These are phyloP conservation scores for Leptodermis oblonga DNA, from an alignment of 257 asterid genomes.

Conservation along the genomic window DNA sequence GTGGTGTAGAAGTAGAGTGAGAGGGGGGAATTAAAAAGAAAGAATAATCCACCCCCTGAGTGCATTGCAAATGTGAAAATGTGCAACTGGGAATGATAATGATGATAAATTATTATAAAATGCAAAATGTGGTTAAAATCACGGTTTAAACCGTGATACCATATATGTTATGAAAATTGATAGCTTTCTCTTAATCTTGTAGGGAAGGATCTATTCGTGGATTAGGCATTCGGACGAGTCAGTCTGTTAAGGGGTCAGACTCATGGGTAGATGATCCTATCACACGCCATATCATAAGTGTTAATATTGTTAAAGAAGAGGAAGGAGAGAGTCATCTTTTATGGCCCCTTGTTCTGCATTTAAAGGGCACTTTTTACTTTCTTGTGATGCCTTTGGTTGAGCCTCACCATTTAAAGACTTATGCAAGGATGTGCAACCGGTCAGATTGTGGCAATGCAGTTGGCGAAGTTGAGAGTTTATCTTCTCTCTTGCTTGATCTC, in stretches of 20 bases:
- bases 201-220: slow-evolving; percentile 97
- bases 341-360: slow-evolving; percentile 82
- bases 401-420: slow-evolving; percentile 70
- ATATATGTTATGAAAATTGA: background rate
- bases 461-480: slow-evolving; percentile 66
- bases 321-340: slow-evolving; percentile 45
- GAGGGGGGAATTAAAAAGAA: background rate
- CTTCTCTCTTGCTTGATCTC: slow-evolving; percentile 72
- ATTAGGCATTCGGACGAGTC: slow-evolving; percentile 66
- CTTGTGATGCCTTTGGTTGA: slow-evolving; percentile 80
- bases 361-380: slow-evolving; percentile 65
- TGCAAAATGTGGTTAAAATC: no score
- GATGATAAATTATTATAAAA: no score
- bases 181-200: slow-evolving; percentile 16
- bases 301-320: slow-evolving; percentile 49
- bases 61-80: no score
- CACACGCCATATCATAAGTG: slow-evolving; percentile 71
- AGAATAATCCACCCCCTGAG: background rate
- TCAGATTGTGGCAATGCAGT: slow-evolving; percentile 78
- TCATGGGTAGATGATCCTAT: slow-evolving; percentile 99
- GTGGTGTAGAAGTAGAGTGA: background rate
- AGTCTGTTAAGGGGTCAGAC: slow-evolving; percentile 82
- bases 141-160: no score
- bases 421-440: slow-evolving; percentile 60
- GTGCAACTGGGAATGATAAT: no score